These are phyloP conservation scores for Puccinia polysora DNA, from an alignment of 1,284 basidiomycete genomes.

Conservation along the genomic window DNA sequence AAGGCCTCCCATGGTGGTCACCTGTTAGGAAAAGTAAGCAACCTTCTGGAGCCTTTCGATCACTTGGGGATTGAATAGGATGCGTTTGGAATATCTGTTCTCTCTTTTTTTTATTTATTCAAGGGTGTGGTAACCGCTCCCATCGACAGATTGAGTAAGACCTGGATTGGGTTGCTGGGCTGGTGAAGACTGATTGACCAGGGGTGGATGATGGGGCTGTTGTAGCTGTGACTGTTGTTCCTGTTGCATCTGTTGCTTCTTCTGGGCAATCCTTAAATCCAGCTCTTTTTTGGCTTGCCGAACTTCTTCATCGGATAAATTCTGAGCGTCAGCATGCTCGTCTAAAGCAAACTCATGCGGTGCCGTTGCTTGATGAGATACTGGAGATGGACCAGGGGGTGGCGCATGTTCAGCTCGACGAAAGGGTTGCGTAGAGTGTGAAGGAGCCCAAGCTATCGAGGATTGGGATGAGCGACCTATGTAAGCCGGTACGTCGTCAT, in stretches of 20 bases:
- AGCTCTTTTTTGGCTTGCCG: constrained; percentile 12
- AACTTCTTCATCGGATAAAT: constrained; percentile 28
- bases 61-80: too few species aligned
- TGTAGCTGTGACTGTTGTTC: constrained; percentile 20
- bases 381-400: constrained; percentile 17
- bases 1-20: too few species aligned
- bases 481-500: too few species aligned
- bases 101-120: constrained; percentile 11
- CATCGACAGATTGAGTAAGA: background rate
- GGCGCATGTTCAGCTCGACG: constrained; percentile 2
- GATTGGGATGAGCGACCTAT: too few species aligned
- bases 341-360: constrained; percentile 24
- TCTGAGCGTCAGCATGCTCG: constrained; percentile 20
- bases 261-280: constrained; percentile 16
- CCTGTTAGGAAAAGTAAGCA: too few species aligned
- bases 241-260: constrained; percentile 18
- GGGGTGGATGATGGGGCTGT: background rate
- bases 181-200: background rate
- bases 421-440: background rate
- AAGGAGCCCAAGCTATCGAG: constrained; percentile 1
- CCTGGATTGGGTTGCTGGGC: background rate
- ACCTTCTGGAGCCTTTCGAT: too few species aligned
- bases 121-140: constrained; percentile 16
- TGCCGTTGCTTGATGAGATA: constrained; percentile 29
- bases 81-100: background rate